These are phyloP conservation scores for Xanthoparmelia taractica DNA, from an alignment of 495 filamentous ascomycete genomes.

Conservation along the genomic window DNA sequence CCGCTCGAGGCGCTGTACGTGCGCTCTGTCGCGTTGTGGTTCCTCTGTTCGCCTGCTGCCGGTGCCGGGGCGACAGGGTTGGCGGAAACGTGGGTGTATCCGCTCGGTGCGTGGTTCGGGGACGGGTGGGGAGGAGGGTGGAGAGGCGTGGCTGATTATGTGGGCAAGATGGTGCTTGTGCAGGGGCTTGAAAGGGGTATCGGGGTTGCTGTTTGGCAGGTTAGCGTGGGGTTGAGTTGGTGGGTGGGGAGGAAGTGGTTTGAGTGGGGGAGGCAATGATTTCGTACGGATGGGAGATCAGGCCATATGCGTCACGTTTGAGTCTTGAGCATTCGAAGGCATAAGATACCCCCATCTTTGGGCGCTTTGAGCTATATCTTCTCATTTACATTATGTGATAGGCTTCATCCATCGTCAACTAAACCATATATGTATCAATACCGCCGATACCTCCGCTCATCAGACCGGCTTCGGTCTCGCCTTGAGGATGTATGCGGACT, in stretches of 20 bases:
- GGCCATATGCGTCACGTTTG: no score
- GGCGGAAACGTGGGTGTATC: constrained; percentile 26
- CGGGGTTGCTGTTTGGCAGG: constrained; percentile 40
- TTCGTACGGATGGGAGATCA: neutral
- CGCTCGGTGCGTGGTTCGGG: constrained; percentile 37
- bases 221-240: constrained; percentile 38
- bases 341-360: constrained; percentile 8
- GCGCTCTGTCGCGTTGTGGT: constrained; percentile 40
- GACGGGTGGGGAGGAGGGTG: constrained; percentile 31
- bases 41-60: constrained; percentile 29
- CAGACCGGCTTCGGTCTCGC: constrained; percentile 20
- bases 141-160: constrained; percentile 35
- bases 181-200: constrained; percentile 41
- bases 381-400: neutral
- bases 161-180: constrained; percentile 39
- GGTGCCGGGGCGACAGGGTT: constrained; percentile 15
- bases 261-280: constrained; percentile 40
- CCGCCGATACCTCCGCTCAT: constrained; percentile 10
- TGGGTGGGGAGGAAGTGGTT: constrained; percentile 41
- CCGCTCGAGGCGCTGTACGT: constrained; percentile 44
- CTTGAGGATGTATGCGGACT: constrained; percentile 23
- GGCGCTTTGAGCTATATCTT: neutral
- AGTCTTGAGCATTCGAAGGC: no score
- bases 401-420: neutral
- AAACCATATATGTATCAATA: constrained; percentile 1